These are phyloP conservation scores for Oldenlandia corymbosa DNA, from an alignment of 257 asterid species.

Conservation along the genomic window DNA sequence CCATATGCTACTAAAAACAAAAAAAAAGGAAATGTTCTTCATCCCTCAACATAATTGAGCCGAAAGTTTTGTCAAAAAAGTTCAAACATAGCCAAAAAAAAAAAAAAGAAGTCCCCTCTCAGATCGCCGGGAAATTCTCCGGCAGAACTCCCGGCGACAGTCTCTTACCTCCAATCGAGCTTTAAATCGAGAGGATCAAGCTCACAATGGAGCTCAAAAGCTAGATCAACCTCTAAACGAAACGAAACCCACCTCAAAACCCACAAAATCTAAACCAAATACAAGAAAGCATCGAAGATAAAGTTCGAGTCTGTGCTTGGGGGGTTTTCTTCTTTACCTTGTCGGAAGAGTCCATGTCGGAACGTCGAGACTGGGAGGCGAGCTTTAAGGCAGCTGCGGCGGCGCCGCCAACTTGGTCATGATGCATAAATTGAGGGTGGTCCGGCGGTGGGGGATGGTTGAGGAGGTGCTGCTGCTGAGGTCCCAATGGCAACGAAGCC, in stretches of 20 bases:
- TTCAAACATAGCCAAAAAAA: constrained; percentile 3
- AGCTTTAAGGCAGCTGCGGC: constrained; percentile 43
- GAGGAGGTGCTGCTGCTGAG: constrained; percentile 51
- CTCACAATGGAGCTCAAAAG: constrained; percentile 9
- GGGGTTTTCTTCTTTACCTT: constrained; percentile 38
- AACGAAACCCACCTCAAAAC: constrained; percentile 9
- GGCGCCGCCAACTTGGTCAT: constrained; percentile 40
- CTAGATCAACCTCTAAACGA: constrained; percentile 32
- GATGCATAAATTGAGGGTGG: constrained; percentile 30
- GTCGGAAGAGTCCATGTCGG: constrained; percentile 51
- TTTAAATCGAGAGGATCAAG: constrained; percentile 30
- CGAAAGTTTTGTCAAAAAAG: constrained; percentile 13
- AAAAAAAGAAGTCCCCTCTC: constrained; percentile 7
- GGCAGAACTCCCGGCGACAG: constrained; percentile 18
- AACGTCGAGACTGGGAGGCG: constrained; percentile 32
- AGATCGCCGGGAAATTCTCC: constrained; percentile 34
- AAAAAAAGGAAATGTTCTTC: background rate
- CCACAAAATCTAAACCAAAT: background rate
- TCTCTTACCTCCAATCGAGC: constrained; percentile 17
- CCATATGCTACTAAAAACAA: background rate
- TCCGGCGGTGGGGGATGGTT: constrained; percentile 35
- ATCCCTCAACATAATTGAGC: constrained; percentile 13
- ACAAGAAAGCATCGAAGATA: background rate
- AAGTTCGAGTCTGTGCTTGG: background rate
- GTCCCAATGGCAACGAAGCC: constrained; percentile 86